Percentiles rank a stretch among this genome's conserved stretches.
phyloP scores from a whole-genome alignment of 305 asterid species.

The Fraxinus dipetala region DNA sequence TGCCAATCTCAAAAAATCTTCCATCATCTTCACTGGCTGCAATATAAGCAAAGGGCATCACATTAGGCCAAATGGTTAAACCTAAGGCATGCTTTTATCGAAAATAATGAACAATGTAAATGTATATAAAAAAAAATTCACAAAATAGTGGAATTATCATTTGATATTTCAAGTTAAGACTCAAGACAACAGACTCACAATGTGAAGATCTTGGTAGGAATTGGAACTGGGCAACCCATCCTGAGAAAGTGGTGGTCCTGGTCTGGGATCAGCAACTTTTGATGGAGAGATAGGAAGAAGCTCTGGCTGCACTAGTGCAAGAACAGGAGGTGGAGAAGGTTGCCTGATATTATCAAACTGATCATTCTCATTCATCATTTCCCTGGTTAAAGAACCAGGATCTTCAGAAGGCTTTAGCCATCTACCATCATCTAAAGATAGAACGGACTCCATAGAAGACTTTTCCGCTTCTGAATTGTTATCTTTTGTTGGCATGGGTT shows the following conservation, averaged over 20 bases:
- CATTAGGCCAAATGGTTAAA: background rate
- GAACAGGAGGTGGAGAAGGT: constrained; percentile 97
- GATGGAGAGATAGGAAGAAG: constrained; percentile 70
- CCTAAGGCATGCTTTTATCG: constrained; percentile 11
- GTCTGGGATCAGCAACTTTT: constrained; percentile 96
- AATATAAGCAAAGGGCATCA: constrained; percentile 30
- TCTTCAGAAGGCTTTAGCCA: constrained; percentile 68
- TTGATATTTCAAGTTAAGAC: constrained; percentile 12
- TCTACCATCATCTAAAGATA: constrained; percentile 87
- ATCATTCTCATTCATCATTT: constrained; percentile 43
- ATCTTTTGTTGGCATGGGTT: constrained; percentile 34
- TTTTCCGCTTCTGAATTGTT: constrained; percentile 40
- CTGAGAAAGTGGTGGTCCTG: constrained; percentile 70
- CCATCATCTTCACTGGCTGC: constrained; percentile 95
- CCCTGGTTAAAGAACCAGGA: constrained; percentile 38
- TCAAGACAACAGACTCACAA: constrained; percentile 56
- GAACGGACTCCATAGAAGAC: constrained; percentile 74
- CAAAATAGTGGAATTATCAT: background rate
- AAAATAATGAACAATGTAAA: background rate
- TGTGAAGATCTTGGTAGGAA: constrained; percentile 85
- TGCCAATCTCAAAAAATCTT: constrained; percentile 87
- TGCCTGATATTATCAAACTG: constrained; percentile 65
- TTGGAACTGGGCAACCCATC: constrained; percentile 59
- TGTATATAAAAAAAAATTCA: background rate
- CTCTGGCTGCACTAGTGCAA: constrained; percentile 80